Evolutionary conservation across 1,284 basidiomycete genomes (phyloP).

Genomic region (Peniophora sp.): DNA sequence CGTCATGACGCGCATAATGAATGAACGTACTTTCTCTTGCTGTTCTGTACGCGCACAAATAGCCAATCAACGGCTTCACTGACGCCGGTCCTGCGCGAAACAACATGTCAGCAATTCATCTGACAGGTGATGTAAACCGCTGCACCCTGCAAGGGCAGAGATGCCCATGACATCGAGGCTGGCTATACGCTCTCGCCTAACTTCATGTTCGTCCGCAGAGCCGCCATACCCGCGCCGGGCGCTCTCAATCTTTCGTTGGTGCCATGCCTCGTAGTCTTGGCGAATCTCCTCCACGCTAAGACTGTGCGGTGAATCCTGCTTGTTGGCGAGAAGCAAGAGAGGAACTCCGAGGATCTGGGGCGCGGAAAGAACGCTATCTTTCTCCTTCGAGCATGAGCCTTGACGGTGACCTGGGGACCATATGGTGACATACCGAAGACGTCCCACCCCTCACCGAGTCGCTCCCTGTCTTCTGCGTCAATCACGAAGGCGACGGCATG

Average conservation of each 20-base stretch:
- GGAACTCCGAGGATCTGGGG: conserved; percentile 85
- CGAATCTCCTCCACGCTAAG: conserved; percentile 84
- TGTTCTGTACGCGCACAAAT: conserved; percentile 88
- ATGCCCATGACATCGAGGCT: conserved; percentile 89
- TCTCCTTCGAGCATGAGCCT: conserved; percentile 14
- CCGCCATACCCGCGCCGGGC: conserved; percentile 47
- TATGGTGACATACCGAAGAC: conserved; percentile 69
- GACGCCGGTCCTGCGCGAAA: conserved; percentile 66
- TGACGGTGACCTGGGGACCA: neutral
- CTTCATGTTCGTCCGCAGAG: conserved; percentile 37
- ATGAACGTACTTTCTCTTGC: conserved; percentile 28
- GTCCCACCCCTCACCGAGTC: conserved; percentile 87
- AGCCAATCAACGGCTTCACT: conserved; percentile 89
- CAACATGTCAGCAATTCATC: conserved; percentile 1
- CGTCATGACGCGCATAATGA: too few species aligned
- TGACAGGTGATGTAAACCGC: conserved; percentile 7
- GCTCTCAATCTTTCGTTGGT: conserved; percentile 65
- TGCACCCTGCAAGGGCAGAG: conserved; percentile 83
- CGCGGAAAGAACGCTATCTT: conserved; percentile 78
- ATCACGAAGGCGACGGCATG: conserved; percentile 91
- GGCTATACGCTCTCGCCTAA: conserved; percentile 60
- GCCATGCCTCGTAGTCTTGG: conserved; percentile 86
- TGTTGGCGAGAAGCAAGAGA: conserved; percentile 84
- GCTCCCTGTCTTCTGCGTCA: conserved; percentile 80
- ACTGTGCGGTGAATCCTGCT: conserved; percentile 77